Base-by-base conservation (phyloP, 2,329 filamentous ascomycete genomes). In the Elsinoe perseae region DNA sequence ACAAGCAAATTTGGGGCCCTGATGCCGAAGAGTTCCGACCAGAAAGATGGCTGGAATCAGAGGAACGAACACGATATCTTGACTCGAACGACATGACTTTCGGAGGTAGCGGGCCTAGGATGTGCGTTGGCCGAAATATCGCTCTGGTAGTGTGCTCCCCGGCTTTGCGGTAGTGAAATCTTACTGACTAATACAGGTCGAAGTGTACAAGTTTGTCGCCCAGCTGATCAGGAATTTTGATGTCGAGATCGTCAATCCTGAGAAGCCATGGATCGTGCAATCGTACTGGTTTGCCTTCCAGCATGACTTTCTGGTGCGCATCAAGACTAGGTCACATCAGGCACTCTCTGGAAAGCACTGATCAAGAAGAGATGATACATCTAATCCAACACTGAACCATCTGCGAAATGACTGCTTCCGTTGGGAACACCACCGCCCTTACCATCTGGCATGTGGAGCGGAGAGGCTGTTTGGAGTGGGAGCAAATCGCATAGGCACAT, bases 21-120 rank as follows among this genome's bases (percentile, higher is more conserved):
- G 65, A 71, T 30, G 64, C 72, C 5, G 65, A 68, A 32, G 20
- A 28, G 0, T 62, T 62, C 36, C 46, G 57, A 12, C 61, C 62
- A 1, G 58, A 61, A 3, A 59, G 62, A 12, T 64, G 62, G 62
- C 30, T 63, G 2, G 59, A 62, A 76, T 68, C 74, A 27, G 68
- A 67, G 44, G 73, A 75, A 1, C 61, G 77, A 50, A 59, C 43
- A 27, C 43, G 34, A 28, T 58, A 60, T 10, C 56, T 63, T 44
- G 61, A 64, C 25, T 32, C 58, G 20, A 57, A 53, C 5, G 56
- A 60, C 40, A 50, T 63, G 36, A 61, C 58, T 14, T 64, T 59
- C 38, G 63, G 63, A 8, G 63, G 62, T 3, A 58, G 48, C n/a
- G 63, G 63, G 23, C 54, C 57, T 6, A 56, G 63, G 23, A 61